phyloP scores from a whole-genome alignment of 2,329 filamentous ascomycete genomes.

The Akanthomyces lecanii region DNA sequence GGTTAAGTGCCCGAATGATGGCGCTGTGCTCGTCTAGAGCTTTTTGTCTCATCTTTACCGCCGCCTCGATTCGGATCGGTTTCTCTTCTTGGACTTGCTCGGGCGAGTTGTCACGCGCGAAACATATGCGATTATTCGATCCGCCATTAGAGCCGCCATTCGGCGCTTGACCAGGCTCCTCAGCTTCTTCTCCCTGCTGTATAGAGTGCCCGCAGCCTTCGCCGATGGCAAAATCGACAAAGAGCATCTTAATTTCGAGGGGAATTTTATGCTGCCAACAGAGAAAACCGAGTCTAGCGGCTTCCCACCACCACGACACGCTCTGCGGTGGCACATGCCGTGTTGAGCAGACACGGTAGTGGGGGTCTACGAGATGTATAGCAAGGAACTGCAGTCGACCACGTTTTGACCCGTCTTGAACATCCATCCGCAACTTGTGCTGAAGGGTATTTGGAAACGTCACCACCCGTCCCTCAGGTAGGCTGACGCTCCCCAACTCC shows the following conservation, averaged over 20 bases:
- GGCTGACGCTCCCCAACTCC: neutral
- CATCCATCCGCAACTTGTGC: neutral
- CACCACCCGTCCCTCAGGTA: neutral
- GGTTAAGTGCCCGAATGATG: too few species aligned
- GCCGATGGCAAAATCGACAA: neutral
- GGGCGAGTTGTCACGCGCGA: too few species aligned
- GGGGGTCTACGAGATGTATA: neutral
- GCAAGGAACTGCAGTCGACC: neutral
- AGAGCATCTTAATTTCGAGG: neutral
- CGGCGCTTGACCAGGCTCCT: too few species aligned
- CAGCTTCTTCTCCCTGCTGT: too few species aligned
- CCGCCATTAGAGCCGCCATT: too few species aligned
- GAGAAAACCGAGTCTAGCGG: neutral
- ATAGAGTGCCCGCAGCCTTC: neutral
- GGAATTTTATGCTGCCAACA: neutral
- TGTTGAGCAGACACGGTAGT: slow-evolving; percentile 3
- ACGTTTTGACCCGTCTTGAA: neutral
- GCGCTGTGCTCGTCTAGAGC: too few species aligned
- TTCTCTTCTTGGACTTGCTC: too few species aligned
- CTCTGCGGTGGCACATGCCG: slow-evolving; percentile 3
- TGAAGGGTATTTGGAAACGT: neutral
- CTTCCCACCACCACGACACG: slow-evolving; percentile 9
- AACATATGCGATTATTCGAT: too few species aligned
- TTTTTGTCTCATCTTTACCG: too few species aligned
- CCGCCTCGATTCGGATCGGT: too few species aligned